These are phyloP conservation scores for Calonectria ilicicola DNA, from an alignment of 2,329 filamentous ascomycete genomes.

Conservation along the genomic window DNA sequence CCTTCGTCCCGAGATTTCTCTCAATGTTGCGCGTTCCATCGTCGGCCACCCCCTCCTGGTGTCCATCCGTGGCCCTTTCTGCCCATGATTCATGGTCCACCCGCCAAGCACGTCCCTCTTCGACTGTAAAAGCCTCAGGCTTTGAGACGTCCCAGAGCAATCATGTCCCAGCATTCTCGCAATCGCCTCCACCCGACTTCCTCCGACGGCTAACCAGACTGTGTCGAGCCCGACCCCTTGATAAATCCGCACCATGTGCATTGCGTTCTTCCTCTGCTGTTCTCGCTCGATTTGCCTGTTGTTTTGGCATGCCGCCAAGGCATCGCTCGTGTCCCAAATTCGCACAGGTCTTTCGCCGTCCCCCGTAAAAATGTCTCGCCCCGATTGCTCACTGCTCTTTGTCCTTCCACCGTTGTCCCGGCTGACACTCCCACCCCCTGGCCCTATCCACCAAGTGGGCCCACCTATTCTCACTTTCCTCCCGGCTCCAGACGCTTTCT, in stretches of 20 bases:
- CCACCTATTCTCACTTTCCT: constrained; percentile 51
- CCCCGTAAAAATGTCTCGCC: constrained; percentile 47
- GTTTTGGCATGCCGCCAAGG: constrained; percentile 18
- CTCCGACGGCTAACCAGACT: constrained; percentile 47
- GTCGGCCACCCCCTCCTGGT: constrained; percentile 38
- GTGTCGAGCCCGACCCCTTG: constrained; percentile 39
- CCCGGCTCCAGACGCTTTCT: constrained; percentile 52
- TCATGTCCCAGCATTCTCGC: constrained; percentile 42
- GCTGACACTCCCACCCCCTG: constrained; percentile 49
- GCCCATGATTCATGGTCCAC: constrained; percentile 51
- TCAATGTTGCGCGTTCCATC: constrained; percentile 45
- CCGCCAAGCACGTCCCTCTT: constrained; percentile 45
- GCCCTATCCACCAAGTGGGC: constrained; percentile 48
- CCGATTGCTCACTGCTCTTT: constrained; percentile 41
- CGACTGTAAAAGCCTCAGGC: constrained; percentile 50
- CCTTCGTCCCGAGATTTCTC: constrained; percentile 43
- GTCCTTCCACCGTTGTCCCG: constrained; percentile 49
- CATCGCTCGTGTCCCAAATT: constrained; percentile 27
- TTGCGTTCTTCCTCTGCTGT: constrained; percentile 23
- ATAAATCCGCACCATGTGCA: constrained; percentile 44
- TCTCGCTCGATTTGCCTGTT: constrained; percentile 20
- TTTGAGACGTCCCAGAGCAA: constrained; percentile 43
- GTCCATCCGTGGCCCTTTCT: constrained; percentile 35
- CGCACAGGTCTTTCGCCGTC: constrained; percentile 31
- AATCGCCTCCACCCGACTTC: constrained; percentile 50